Conservation (phyloP, 495 filamentous ascomycete species). For the Lophiotrema nucula region DNA sequence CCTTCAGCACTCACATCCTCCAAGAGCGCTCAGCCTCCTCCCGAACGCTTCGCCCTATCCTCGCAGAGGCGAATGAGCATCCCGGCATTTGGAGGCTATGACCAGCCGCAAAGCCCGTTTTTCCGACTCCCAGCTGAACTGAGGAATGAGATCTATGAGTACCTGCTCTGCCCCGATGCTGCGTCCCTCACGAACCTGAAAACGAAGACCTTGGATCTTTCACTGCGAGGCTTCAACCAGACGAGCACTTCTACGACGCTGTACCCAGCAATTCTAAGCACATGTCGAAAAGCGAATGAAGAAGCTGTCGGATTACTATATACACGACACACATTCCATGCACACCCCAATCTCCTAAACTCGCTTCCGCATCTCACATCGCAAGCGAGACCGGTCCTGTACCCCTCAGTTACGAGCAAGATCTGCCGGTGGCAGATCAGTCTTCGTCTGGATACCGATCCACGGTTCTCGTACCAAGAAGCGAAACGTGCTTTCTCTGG, state of each 20-base stretch:
- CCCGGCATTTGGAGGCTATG: neutral
- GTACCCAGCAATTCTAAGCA: slow-evolving; percentile 45
- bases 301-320: slow-evolving; percentile 52
- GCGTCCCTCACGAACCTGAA: neutral
- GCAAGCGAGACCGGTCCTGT: slow-evolving; percentile 39
- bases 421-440: slow-evolving; percentile 48
- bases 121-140: slow-evolving; percentile 52
- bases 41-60: slow-evolving; percentile 4
- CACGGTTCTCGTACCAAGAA: slow-evolving; percentile 36
- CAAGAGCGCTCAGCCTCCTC: neutral
- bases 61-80: neutral
- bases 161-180: slow-evolving; percentile 41
- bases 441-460: slow-evolving; percentile 52
- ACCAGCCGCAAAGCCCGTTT: slow-evolving; percentile 32
- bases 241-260: slow-evolving; percentile 13
- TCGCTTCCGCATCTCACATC: slow-evolving; percentile 44
- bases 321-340: slow-evolving; percentile 51
- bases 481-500: slow-evolving; percentile 44
- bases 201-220: neutral
- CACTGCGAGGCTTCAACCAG: slow-evolving; percentile 5
- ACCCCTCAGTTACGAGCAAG: slow-evolving; percentile 31
- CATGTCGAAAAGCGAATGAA: slow-evolving; percentile 42
- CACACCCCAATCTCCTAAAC: slow-evolving; percentile 50
- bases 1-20: slow-evolving; percentile 1
- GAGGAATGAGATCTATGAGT: slow-evolving; percentile 50